Base-by-base conservation (phyloP, 805 yeast genomes). In the Diddensiella transvaalensis region DNA sequence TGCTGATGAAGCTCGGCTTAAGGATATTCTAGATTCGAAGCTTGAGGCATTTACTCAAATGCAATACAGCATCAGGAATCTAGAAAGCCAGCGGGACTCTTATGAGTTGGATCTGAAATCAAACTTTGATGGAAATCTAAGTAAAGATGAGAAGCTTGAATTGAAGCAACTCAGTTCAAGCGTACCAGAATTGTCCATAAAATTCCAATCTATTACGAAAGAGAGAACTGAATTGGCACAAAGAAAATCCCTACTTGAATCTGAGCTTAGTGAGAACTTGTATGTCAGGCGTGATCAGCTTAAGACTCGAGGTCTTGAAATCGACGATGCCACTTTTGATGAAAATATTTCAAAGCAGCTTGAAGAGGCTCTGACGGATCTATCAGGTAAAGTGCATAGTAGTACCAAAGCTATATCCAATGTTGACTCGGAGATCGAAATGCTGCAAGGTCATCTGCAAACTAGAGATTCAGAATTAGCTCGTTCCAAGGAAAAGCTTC, bases 191-290 rank as follows among this genome's bases (percentile, higher is more conserved):
- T 43, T 67, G 1, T 82, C 78, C 49, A 55, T 51, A 2, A 57
- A 70, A 30, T 69, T 83, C 39, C 71, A 74, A 41, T 55, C 56
- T 3, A 50, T 76, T 2, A 73, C 73, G 0, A 67, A 66, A 2
- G 55, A 65, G 33, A 64, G 80, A 18, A 62, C 75, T 0, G 69
- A 65, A 1, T 51, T 77, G 3, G 84, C 82, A 51, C 65, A 79
- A 10, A 67, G 71, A 15, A 62, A 78, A 13, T 70, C 78, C 0
- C 61, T 67, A 1, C 54, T 77, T 5, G 77, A 77, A 40, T 72
- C 84, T 2, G 88, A 82, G 51, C 61, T 87, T 36, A 64, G 69
- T n/a, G 80, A 81, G 24, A 81, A 75, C 44, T 68, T 81, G 40
- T 66, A 73, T 37, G 86, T 87, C 10, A 78, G 78, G 49, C 63